Conservation (phyloP, 345 rosid species). For the Eucalyptus pumila region DNA sequence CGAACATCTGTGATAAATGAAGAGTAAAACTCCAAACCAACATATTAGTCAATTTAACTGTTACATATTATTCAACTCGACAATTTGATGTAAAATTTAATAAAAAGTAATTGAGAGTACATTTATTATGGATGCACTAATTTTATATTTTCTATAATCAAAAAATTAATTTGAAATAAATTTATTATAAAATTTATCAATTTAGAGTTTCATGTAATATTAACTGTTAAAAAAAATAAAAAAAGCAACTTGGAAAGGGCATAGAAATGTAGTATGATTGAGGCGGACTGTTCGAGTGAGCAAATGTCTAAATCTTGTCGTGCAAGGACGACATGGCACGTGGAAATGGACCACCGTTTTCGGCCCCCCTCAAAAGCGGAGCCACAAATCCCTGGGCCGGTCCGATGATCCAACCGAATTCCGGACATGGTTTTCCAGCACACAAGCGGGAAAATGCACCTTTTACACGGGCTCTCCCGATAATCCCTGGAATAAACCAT, state of each 20-base stretch:
- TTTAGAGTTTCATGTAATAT: no score
- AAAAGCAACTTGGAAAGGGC: neutral
- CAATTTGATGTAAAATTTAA: no score
- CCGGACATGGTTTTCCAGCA: neutral
- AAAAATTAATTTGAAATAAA: neutral
- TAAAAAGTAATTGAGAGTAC: rapidly evolving
- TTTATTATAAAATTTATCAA: no score
- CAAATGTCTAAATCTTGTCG: neutral
- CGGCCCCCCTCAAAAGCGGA: neutral
- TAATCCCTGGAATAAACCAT: neutral
- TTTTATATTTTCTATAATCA: rapidly evolving
- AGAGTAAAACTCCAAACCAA: no score
- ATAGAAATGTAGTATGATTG: no score
- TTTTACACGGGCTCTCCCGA: neutral
- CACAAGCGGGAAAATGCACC: neutral
- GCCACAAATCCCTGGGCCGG: neutral
- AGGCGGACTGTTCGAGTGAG: neutral
- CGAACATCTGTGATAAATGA: rapidly evolving
- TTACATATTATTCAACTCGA: rapidly evolving
- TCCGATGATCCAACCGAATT: neutral
- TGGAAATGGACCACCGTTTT: neutral
- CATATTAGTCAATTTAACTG: rapidly evolving
- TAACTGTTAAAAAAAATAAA: no score
- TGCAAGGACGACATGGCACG: neutral
- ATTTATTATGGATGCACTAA: rapidly evolving